A percentile compares a stretch with the other conserved stretches of the same genome.
Conservation (phyloP, 179 eudicot genomes). For the Amaranthus tricolor region DNA sequence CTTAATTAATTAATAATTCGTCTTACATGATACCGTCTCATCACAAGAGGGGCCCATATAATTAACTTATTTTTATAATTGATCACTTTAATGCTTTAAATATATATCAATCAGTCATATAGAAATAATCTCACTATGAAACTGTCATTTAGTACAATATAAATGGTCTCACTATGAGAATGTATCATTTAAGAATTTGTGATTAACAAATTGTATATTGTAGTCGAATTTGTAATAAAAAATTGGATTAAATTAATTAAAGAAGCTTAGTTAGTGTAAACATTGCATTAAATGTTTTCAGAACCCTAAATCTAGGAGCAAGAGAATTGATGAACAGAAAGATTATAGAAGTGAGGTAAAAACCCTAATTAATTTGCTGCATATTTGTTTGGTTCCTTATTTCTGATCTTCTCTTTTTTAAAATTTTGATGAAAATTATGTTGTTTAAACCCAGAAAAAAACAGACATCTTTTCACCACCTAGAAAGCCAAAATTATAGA, state of each 20-base stretch:
- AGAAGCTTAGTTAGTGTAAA: not conserved
- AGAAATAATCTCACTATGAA: no score
- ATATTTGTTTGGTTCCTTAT: conserved; percentile 10
- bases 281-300: conserved; percentile 29
- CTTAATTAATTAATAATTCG: no score
- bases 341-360: conserved; percentile 25
- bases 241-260: conserved; percentile 11
- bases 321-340: conserved; percentile 21
- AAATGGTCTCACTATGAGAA: not conserved
- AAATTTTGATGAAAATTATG: conserved; percentile 19
- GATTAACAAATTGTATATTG: not conserved
- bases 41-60: no score
- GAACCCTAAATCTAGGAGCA: conserved; percentile 30
- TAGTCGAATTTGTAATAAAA: conserved; percentile 13
- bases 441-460: conserved; percentile 33
- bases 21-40: no score
- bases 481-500: conserved; percentile 48
- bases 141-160: no score
- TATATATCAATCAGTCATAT: not conserved
- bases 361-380: conserved; percentile 10
- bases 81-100: not conserved
- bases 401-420: conserved; percentile 9
- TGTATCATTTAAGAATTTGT: not conserved
- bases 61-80: no score
- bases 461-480: conserved; percentile 84